Evolutionary conservation across 345 rosid genomes (phyloP), one percentile per base, ranked within the genome.

Genomic region (Gossypium raimondii): DNA sequence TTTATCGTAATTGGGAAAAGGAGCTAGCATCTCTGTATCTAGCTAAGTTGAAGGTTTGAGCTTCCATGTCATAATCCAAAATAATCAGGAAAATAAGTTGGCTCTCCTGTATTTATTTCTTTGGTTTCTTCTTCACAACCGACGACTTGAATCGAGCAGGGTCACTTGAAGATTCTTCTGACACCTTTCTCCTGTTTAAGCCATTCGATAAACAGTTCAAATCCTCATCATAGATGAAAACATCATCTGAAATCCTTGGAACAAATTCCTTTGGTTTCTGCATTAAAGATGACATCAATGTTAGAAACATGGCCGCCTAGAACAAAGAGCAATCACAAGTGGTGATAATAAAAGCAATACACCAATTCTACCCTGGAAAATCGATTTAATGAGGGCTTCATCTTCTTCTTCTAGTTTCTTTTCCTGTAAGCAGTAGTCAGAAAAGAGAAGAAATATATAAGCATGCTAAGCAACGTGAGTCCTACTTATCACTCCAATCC

Each of bases 321-420:
- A 63, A 55, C 47, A 44, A 51, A 47, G 41, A 59, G 11, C 59
- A 44, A 14, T 61, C 11, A 61, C 44, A 41, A 29, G 5, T 3
- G 13, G 16, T 50, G 52, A n/a, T 10, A 47, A 73, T 52, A 62
- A 62, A 52, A 38, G 45, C 10, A 61, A 17, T 16, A 74, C 22
- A 74, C 17, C 48, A 72, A 65, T 14, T 4, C 87, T 82, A 66
- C 83, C 89, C 73, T 85, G 78, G 77, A 90, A 90, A 75, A 88
- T 83, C 11, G 89, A 87, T 83, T 83, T 88, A 73, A 90, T 85
- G 72, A 90, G 89, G 17, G 90, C 91, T 82, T 88, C 90, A 76
- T 90, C 92, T 75, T 84, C 95, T 81, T 87, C 91, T 80, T 88
- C 92, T 71, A 87, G 62, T 71, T 82, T 85, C 78, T 86, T 84